Base-by-base conservation (phyloP, 140 eudicot genomes). In the Oenanthe javanica region DNA sequence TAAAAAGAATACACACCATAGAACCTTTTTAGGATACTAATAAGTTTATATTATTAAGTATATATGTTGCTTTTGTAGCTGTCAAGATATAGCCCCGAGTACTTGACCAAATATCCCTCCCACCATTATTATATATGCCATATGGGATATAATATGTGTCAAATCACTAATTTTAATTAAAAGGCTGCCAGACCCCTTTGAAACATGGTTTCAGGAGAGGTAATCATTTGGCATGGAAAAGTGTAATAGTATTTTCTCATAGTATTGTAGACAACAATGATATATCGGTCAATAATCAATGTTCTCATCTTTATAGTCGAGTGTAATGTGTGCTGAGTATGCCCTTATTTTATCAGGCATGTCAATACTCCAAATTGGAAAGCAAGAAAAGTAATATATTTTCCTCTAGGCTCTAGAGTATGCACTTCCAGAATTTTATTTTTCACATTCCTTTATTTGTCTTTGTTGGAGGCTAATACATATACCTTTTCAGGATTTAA, bases 401-500 rank as follows among this genome's bases (percentile, higher is more conserved):
- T 14, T 10, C 57, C 57, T 51, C 57, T 43, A 43, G 6, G 6
- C 46, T 43, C 46, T 43, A 5, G 57, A 51, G 57, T 14, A 14
- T 51, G 57, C 57, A 6, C 16, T 51, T 51, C 16, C 57, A 51
- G 16, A 9, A 51, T 43, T 43, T 43, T 43, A 43, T 43, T 43
- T 36, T 36, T 36, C 40, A 36, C 40, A 36, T 36, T 36, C 40
- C 40, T 43, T 43, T 43, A 43, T 43, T 43, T 25, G 10, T 31
- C 15, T 54, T 12, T 77, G 46, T 10, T 77, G 36, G 61, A 38
- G 25, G 46, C 80, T 77, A 5, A 77, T 57, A 36, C 21, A 71
- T 77, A 13, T 55, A 2, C 4, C 42, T 54, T 25, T 19, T 11
- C 6, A 78, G 81, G 81, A 43, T 78, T 78, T 78, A 70, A 59